Conservation (phyloP, 208 protist species). For the Entamoeba nuttalli region DNA sequence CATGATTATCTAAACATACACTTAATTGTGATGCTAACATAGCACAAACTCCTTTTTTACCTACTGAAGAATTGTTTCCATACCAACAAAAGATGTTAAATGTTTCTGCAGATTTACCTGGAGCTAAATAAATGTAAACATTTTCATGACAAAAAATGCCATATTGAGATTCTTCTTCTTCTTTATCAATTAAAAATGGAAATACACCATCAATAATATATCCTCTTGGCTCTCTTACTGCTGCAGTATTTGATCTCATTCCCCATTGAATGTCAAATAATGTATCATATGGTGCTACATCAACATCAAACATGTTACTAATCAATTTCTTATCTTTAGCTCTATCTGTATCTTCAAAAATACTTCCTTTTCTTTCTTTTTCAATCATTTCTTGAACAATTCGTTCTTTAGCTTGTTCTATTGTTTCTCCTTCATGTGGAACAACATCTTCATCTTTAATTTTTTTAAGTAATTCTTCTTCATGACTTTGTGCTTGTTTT, state of each 20-base stretch:
- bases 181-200: not conserved
- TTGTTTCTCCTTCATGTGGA: not conserved
- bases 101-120: not conserved
- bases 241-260: not conserved
- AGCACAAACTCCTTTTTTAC: not conserved
- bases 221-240: not conserved
- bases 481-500: not conserved
- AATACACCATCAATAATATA: not conserved
- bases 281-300: not conserved
- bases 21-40: not conserved
- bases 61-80: not conserved
- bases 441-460: not conserved
- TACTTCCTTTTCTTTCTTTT: not conserved
- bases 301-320: not conserved
- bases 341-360: not conserved
- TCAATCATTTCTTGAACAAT: not conserved
- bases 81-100: not conserved
- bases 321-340: not conserved
- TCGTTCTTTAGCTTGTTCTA: not conserved
- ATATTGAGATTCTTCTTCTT: not conserved
- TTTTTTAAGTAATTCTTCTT: not conserved
- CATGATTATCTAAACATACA: not conserved
- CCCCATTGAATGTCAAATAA: not conserved
- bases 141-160: not conserved
- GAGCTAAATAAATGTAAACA: not conserved